Evolutionary conservation across 208 protist species (phyloP).

Genomic region (Trypanosomatidae sp.): DNA sequence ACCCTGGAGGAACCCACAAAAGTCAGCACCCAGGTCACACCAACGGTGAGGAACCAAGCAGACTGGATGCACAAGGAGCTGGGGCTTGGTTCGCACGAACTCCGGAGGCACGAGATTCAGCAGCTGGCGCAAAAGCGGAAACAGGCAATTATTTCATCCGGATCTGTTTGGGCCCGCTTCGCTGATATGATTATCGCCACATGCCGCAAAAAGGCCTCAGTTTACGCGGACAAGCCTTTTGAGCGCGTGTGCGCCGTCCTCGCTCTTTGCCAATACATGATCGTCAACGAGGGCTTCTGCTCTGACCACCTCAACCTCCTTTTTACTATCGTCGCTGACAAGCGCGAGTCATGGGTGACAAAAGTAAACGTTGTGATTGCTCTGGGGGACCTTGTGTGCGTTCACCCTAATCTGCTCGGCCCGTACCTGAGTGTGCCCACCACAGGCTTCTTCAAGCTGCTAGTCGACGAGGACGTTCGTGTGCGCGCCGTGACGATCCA

Average conservation of each 20-base stretch:
- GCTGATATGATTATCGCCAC: constrained; percentile 48
- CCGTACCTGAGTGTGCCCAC: constrained; percentile 76
- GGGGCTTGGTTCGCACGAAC: constrained; percentile 79
- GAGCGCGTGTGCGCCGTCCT: constrained; percentile 85
- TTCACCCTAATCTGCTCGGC: constrained; percentile 84
- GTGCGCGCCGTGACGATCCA: constrained; percentile 90
- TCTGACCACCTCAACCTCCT: constrained; percentile 70
- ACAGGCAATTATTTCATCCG: constrained; percentile 64
- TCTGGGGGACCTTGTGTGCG: constrained; percentile 86
- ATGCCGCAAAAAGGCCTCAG: constrained; percentile 52
- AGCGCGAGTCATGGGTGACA: constrained; percentile 82
- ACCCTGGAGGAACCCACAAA: constrained; percentile 52
- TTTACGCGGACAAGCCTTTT: constrained; percentile 34
- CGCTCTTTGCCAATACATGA: constrained; percentile 84
- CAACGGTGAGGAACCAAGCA: constrained; percentile 20
- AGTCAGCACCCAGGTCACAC: neutral
- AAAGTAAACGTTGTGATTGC: constrained; percentile 90
- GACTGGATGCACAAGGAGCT: constrained; percentile 90
- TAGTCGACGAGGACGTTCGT: constrained; percentile 82
- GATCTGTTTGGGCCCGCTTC: constrained; percentile 73
- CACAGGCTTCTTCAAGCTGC: constrained; percentile 83
- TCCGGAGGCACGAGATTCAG: constrained; percentile 78
- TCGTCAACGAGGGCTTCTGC: constrained; percentile 80
- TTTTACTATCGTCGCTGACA: constrained; percentile 75
- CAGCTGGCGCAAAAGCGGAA: constrained; percentile 68